Evolutionary conservation across 225 moss, liverwort and hornwort genomes (phyloP).

Genomic region (Physcomitrellopsis africana): DNA sequence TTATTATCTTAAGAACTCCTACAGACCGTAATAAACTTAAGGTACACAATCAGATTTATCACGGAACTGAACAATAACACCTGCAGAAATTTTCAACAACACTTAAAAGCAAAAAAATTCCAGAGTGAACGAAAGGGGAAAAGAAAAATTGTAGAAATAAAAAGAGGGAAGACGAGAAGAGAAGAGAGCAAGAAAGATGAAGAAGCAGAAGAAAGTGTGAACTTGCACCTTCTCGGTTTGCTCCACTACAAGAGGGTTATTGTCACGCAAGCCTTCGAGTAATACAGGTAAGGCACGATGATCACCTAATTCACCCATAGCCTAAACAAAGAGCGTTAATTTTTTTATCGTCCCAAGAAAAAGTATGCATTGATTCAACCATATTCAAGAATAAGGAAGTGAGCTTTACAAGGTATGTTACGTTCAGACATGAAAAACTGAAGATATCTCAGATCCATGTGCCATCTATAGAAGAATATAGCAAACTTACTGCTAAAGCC

Average conservation of each 20-base stretch:
- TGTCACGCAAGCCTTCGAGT: slow-evolving; percentile 58
- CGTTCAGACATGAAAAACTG: slow-evolving; percentile 1
- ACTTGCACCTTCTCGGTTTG: slow-evolving; percentile 62
- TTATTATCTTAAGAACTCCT: too few species aligned
- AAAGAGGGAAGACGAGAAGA: too few species aligned
- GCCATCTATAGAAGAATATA: slow-evolving; percentile 1
- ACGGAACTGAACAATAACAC: neutral
- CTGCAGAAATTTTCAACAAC: neutral
- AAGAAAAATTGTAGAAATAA: too few species aligned
- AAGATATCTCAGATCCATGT: slow-evolving; percentile 18
- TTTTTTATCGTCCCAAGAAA: slow-evolving; percentile 19
- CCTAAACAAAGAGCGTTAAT: slow-evolving; percentile 35
- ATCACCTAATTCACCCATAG: slow-evolving; percentile 65
- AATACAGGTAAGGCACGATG: slow-evolving; percentile 54
- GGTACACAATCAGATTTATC: neutral
- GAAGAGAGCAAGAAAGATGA: too few species aligned
- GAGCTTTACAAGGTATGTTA: neutral
- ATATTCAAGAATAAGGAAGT: neutral
- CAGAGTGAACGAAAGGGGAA: neutral
- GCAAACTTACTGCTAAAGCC: slow-evolving; percentile 54
- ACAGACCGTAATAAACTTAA: neutral
- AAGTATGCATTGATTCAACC: neutral
- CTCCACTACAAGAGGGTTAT: slow-evolving; percentile 55
- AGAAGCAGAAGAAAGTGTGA: neutral
- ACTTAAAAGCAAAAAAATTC: neutral